Conservation (phyloP, 1,284 basidiomycete genomes). For the Thelephora terrestris region DNA sequence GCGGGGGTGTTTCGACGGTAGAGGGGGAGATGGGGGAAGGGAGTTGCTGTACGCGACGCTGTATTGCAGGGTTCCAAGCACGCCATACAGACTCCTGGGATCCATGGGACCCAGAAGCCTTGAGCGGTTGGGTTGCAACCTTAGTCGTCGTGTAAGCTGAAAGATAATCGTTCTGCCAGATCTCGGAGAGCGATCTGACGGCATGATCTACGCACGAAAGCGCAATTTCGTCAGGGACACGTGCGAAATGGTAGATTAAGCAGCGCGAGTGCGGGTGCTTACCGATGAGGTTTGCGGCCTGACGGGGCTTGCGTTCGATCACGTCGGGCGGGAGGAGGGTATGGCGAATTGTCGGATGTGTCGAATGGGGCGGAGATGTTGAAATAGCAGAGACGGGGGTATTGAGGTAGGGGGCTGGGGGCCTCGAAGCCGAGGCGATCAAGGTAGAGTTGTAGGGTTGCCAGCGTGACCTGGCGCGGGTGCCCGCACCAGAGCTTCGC, state of each 20-base stretch:
- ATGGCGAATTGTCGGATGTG: slow-evolving; percentile 29
- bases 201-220: slow-evolving; percentile 49
- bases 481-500: slow-evolving; percentile 48
- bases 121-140: slow-evolving; percentile 21
- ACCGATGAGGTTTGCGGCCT: slow-evolving; percentile 59
- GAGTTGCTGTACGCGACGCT: slow-evolving; percentile 31
- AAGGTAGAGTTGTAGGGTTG: slow-evolving; percentile 49
- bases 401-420: slow-evolving; percentile 41
- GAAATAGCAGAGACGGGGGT: slow-evolving; percentile 50
- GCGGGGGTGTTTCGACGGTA: slow-evolving; percentile 27
- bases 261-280: slow-evolving; percentile 19
- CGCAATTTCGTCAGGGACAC: slow-evolving; percentile 7
- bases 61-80: slow-evolving; percentile 13
- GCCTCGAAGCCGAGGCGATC: slow-evolving; percentile 28
- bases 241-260: slow-evolving; percentile 10
- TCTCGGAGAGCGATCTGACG: slow-evolving; percentile 60
- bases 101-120: slow-evolving; percentile 10
- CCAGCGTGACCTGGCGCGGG: slow-evolving; percentile 59
- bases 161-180: slow-evolving; percentile 66
- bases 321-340: slow-evolving; percentile 17
- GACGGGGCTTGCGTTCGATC: slow-evolving; percentile 45
- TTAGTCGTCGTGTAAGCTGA: slow-evolving; percentile 48
- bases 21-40: slow-evolving; percentile 36
- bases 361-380: slow-evolving; percentile 32
- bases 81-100: slow-evolving; percentile 13